These are phyloP conservation scores for Apiotrichum veenhuisii DNA, from an alignment of 1,284 basidiomycete genomes.

Conservation along the genomic window DNA sequence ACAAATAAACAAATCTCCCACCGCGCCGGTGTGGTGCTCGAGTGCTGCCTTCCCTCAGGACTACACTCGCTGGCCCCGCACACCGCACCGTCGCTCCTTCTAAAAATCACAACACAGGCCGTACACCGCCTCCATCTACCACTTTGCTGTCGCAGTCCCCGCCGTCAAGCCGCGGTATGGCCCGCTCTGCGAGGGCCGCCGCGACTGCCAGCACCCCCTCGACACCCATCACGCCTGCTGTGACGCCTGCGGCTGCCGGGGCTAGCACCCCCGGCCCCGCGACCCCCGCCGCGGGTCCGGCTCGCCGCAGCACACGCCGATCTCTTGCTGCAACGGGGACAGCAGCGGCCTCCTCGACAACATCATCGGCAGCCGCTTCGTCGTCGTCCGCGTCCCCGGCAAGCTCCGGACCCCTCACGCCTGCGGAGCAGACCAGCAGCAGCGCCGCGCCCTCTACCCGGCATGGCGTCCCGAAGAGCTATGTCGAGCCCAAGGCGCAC, in stretches of 20 bases:
- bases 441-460: not conserved
- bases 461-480: conserved; percentile 3
- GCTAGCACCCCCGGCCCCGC: conserved; percentile 2
- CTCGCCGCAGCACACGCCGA: conserved; percentile 4
- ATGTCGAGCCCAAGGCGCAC: conserved; percentile 38
- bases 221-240: conserved; percentile 9
- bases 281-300: conserved; percentile 4
- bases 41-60: not conserved
- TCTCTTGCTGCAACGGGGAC: conserved; percentile 3
- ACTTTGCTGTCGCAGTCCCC: not conserved
- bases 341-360: not conserved
- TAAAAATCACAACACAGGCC: not conserved
- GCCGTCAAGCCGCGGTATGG: conserved; percentile 17
- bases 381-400: not conserved
- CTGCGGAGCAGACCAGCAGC: conserved; percentile 4
- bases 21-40: conserved; percentile 2
- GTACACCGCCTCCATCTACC: not conserved
- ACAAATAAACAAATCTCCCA: not conserved
- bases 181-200: conserved; percentile 17
- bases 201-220: conserved; percentile 14
- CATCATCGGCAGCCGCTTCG: not conserved
- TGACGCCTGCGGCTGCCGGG: conserved; percentile 2
- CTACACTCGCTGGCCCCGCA: not conserved
- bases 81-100: not conserved
- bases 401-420: conserved; percentile 5